Percentiles rank a stretch among this genome's conserved stretches.
Evolutionary conservation across 371 early-diverging fungal genomes (phyloP).

Genomic region (Funneliformis caledonium): DNA sequence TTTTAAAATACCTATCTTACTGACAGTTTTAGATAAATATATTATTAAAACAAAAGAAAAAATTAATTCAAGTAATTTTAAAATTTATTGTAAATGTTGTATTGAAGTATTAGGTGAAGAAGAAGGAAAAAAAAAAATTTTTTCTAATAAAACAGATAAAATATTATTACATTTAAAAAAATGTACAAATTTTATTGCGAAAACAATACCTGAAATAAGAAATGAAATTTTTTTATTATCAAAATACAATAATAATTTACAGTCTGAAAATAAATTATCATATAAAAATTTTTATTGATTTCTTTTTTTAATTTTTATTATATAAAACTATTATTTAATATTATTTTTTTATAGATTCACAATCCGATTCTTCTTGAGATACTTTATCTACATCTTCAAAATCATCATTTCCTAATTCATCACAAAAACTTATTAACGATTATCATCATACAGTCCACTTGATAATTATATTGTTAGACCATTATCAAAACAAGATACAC

Average conservation of each 20-base stretch:
- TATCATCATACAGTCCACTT: not conserved
- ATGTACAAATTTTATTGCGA: too few species aligned
- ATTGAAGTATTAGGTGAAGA: not conserved
- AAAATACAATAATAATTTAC: not conserved
- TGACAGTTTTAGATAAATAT: not conserved
- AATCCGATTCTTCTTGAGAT: too few species aligned
- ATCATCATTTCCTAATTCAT: too few species aligned
- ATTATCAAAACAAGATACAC: conserved; percentile 10
- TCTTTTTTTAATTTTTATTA: too few species aligned
- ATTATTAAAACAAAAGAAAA: conserved; percentile 24
- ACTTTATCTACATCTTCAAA: too few species aligned
- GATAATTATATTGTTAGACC: conserved; percentile 9
- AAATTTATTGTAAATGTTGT: conserved; percentile 11
- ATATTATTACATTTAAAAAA: too few species aligned
- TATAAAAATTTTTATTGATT: not conserved
- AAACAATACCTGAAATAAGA: too few species aligned
- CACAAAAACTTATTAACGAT: too few species aligned
- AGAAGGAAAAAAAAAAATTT: not conserved
- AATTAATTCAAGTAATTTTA: conserved; percentile 1
- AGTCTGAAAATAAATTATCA: not conserved
- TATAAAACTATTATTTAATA: too few species aligned
- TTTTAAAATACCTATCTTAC: not conserved
- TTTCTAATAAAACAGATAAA: not conserved
- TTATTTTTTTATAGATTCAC: too few species aligned
- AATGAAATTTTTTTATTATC: too few species aligned